phyloP scores from a whole-genome alignment of 1,284 basidiomycete species.

The Pyrrhoderma noxium region DNA sequence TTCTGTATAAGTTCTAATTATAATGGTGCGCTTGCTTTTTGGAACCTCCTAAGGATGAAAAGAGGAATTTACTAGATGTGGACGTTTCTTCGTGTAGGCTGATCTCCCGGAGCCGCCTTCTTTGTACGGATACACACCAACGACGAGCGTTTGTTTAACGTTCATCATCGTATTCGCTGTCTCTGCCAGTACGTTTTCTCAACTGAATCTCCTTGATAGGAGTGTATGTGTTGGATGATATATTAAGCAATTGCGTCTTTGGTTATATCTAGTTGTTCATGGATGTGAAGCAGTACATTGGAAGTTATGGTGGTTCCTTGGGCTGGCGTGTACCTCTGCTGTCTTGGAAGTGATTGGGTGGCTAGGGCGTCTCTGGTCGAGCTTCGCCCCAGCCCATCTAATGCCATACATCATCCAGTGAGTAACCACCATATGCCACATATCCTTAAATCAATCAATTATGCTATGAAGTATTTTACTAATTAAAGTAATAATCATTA shows the following conservation, averaged over 20 bases:
- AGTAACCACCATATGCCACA: no score
- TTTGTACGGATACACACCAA: slow-evolving; percentile 29
- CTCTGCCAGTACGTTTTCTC: slow-evolving; percentile 8
- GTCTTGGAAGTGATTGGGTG: slow-evolving; percentile 35
- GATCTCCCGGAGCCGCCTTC: no score
- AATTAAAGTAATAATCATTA: neutral
- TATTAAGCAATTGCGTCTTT: no score
- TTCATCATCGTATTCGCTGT: slow-evolving; percentile 21
- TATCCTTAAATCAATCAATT: no score
- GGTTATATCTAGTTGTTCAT: slow-evolving; percentile 28
- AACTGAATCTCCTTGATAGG: neutral
- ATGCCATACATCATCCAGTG: slow-evolving; percentile 41
- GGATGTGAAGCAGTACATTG: slow-evolving; percentile 28
- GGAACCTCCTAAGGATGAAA: no score
- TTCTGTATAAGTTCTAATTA: no score
- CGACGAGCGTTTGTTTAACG: slow-evolving; percentile 25
- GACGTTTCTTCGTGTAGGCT: no score
- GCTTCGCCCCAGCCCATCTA: slow-evolving; percentile 22
- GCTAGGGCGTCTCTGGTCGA: slow-evolving; percentile 33
- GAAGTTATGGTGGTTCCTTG: slow-evolving; percentile 34
- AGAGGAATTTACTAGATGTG: no score
- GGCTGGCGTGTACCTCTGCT: slow-evolving; percentile 30
- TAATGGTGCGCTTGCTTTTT: no score
- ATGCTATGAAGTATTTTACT: neutral
- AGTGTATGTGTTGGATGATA: no score